Base-by-base conservation (phyloP, 1,284 basidiomycete genomes). In the Xerocomus amazonicus region DNA sequence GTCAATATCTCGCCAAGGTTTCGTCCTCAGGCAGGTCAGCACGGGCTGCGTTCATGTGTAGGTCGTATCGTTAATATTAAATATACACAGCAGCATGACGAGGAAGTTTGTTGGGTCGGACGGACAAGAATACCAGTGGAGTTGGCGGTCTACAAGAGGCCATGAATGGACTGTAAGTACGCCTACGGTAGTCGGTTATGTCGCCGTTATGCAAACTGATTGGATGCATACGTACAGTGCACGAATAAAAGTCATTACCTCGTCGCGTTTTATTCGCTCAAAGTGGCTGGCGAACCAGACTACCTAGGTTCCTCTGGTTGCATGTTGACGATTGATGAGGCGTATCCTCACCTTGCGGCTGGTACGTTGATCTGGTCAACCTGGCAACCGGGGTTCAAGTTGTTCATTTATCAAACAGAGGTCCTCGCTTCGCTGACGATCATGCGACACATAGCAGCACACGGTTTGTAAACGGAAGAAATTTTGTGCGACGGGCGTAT, bases 381-480 rank as follows among this genome's bases (percentile, higher is more conserved):
- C 17, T 48, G 37, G 41, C 39, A 13, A 47, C 35, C 27, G 17
- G 52, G 19, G 38, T 51, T 26, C 27, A 26, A 29, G 16, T 37
- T 42, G 50, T 45, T 55, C 44, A 38, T 45, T 39, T 39, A 17
- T 37, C 29, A 16, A 45, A 49, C 53, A 85, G 83, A 85, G 52
- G 65, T 84, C 50, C 71, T 85, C 10, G 79, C 79, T 3, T 77
- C 81, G 0, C 62, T 83, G 40, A 74, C 76, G 61, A 78, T 85
- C 55, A 81, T 85, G 80, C 73, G 82, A n/a, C 79, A 83, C 56
- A 83, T 85, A 38, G 73, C 65, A n/a, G 68, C 71, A 44, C 68
- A 81, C 56, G 68, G 75, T 38, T 55, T 79, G 48, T 81, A 43
- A 49, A 50, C 33, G 43, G 45, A 40, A 53, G 60, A 40, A 26